phyloP scores from a whole-genome alignment of 1,284 basidiomycete genomes.

The Boletus calvinii region DNA sequence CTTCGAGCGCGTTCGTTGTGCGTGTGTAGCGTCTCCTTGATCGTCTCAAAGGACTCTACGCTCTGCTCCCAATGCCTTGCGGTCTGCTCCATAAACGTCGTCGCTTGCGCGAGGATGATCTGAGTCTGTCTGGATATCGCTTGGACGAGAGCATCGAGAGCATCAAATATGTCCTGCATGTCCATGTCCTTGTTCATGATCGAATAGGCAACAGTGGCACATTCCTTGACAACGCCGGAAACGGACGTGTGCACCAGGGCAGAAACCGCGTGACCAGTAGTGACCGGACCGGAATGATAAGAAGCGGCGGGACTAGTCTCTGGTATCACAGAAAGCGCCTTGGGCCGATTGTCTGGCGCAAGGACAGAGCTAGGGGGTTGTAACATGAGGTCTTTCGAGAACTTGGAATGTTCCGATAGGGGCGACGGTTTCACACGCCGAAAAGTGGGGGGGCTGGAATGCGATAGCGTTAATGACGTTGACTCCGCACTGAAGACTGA shows the following conservation, averaged over 20 bases:
- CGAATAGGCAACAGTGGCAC: constrained; percentile 43
- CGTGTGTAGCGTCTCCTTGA: constrained; percentile 44
- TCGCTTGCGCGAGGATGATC: constrained; percentile 41
- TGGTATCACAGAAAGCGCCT: constrained; percentile 31
- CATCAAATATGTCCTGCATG: constrained; percentile 56
- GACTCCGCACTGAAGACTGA: constrained; percentile 45
- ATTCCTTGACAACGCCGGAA: constrained; percentile 46
- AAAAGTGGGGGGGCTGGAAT: constrained; percentile 19
- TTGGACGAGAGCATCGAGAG: constrained; percentile 56
- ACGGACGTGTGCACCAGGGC: constrained; percentile 27
- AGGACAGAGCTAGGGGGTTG: constrained; percentile 36
- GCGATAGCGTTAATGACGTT: constrained; percentile 26
- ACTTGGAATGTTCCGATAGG: constrained; percentile 35
- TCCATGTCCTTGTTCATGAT: constrained; percentile 42
- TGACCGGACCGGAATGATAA: constrained; percentile 5
- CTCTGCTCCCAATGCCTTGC: constrained; percentile 37
- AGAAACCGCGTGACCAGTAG: constrained; percentile 31
- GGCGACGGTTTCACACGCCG: constrained; percentile 27
- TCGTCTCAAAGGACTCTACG: constrained; percentile 24
- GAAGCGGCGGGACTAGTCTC: constrained; percentile 14
- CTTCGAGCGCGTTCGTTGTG: constrained; percentile 57
- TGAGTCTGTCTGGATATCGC: constrained; percentile 45
- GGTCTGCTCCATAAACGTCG: constrained; percentile 46
- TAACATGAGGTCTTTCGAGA: constrained; percentile 41
- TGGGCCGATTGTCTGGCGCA: constrained; percentile 30